Conservation (phyloP, 805 yeast genomes). For the Metschnikowia henanensis region DNA sequence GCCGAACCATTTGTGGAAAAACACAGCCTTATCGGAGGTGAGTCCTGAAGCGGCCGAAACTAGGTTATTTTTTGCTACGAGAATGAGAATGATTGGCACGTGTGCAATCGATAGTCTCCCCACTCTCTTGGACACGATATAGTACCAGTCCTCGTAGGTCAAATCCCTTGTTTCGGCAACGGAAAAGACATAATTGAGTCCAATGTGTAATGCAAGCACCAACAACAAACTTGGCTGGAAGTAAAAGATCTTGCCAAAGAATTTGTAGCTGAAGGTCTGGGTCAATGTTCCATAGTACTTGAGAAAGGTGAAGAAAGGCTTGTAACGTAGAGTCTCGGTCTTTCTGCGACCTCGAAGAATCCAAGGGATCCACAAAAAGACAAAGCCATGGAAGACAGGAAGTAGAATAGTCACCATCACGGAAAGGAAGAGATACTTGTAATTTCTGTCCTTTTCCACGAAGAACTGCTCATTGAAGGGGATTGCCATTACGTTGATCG, state of each 20-base stretch:
- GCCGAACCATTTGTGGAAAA: conserved; percentile 47
- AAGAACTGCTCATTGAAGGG: conserved; percentile 38
- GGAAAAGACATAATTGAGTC: conserved; percentile 29
- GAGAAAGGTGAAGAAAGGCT: conserved; percentile 27
- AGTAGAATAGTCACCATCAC: conserved; percentile 26
- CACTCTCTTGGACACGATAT: conserved; percentile 43
- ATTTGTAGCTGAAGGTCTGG: conserved; percentile 22
- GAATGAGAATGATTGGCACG: conserved; percentile 36
- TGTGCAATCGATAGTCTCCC: conserved; percentile 42
- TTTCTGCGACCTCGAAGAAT: conserved; percentile 27
- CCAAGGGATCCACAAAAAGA: conserved; percentile 44
- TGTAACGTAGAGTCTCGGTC: conserved; percentile 14
- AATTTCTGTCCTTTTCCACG: conserved; percentile 39
- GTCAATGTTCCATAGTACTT: conserved; percentile 30
- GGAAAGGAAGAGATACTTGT: conserved; percentile 36
- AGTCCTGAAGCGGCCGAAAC: conserved; percentile 42
- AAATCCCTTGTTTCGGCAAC: conserved; percentile 36
- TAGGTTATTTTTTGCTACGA: conserved; percentile 41
- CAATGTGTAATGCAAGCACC: conserved; percentile 27
- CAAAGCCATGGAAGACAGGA: conserved; percentile 38
- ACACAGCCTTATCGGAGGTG: conserved; percentile 36
- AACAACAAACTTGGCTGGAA: conserved; percentile 44
- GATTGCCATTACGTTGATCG: conserved; percentile 22
- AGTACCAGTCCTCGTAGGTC: conserved; percentile 37
- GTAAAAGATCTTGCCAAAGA: conserved; percentile 23